Evolutionary conservation across 768 basidiomycete genomes (phyloP).

Genomic region (Mycena venus): DNA sequence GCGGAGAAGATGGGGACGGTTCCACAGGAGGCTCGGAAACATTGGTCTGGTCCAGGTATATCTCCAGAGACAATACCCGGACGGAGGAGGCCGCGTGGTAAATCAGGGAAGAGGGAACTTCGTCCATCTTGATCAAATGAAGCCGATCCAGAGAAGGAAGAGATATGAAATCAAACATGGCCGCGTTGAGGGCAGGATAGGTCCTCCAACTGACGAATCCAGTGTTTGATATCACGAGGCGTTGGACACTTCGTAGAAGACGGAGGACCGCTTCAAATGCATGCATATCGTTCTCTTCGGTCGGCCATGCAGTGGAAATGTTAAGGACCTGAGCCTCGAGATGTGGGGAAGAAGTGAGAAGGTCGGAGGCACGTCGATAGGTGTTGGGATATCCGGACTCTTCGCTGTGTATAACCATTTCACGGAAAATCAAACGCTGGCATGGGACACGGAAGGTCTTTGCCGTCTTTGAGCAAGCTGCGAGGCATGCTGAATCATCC

Average conservation of each 20-base stretch:
- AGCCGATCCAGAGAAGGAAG: neutral
- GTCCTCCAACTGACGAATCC: neutral
- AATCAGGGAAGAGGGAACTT: neutral
- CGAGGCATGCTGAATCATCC: neutral
- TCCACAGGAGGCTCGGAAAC: accelerated
- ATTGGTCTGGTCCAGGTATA: neutral
- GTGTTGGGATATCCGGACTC: neutral
- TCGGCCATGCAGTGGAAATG: neutral
- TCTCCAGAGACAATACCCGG: neutral
- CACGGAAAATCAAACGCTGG: conserved; percentile 10
- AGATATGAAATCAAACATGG: neutral
- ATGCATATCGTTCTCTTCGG: neutral
- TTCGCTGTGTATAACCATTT: neutral
- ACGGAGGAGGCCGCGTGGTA: neutral
- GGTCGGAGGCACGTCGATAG: neutral
- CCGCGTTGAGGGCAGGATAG: neutral
- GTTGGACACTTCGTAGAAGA: neutral
- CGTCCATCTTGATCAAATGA: neutral
- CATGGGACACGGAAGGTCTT: neutral
- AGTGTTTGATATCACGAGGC: neutral
- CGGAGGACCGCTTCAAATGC: neutral
- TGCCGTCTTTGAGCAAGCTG: neutral
- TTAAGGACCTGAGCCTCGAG: neutral
- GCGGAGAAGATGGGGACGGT: neutral
- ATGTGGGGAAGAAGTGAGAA: neutral